Evolutionary conservation across 1,284 basidiomycete genomes (phyloP), one percentile per base, ranked within the genome.

Genomic region (Sporisorium reilianum): DNA sequence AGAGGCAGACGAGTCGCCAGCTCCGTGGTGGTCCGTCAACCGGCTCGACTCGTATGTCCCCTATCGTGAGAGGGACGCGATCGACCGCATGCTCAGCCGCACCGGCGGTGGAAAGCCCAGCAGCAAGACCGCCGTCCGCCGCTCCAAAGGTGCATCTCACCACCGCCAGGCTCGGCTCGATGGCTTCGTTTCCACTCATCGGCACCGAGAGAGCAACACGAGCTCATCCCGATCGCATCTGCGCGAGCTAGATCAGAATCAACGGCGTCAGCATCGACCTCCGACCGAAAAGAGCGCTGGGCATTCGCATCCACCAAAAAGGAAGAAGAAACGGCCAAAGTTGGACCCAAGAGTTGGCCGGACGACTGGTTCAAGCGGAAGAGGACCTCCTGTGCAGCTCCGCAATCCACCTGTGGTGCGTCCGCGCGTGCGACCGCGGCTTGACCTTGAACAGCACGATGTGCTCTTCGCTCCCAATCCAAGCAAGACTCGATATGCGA

Each of bases 11-110:
- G 60, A 67, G 25, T 40, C 26, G 12, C 67, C 57, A 1, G 49
- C 57, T 48, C 59, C 63, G 14, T 66, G 72, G 72, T 75, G 72
- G 72, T 65, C 72, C 0, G 63, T 55, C 12, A 54, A 61, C 28
- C 66, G 61, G 2, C 46, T 70, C 23, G 50, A 55, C 26, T 57
- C 62, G 11, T 42, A 61, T 14, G 55, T 61, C 3, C 57, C 71
- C 0, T 65, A 61, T 36, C 61, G 71, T 20, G 71, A 74, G 34
- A 30, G 61, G 23, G 71, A 82, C 48, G 78, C 68, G 6, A 74
- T 83, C 25, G 81, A 83, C 49, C 76, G 79, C 12, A 81, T 83
- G 78, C 74, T 83, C 7, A 57, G 72, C 23, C 69, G 79, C 20
- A 72, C 76, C 3, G 58, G 46, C 23, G 74, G 65, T 12, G 48